Conservation (phyloP, 768 basidiomycete species). For the Podaxis carcinomalis region DNA sequence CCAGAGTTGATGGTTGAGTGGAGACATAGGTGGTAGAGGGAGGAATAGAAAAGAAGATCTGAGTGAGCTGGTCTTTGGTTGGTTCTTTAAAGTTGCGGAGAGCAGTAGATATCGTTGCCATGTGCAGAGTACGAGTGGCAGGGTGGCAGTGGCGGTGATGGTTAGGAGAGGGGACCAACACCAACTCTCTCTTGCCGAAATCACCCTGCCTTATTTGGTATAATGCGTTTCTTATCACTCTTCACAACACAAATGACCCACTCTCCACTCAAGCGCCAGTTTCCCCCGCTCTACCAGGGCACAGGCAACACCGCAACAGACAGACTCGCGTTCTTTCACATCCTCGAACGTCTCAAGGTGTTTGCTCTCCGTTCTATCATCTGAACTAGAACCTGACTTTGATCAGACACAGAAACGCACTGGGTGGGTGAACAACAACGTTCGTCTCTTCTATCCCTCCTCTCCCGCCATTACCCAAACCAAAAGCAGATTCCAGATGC, state of each 20-base stretch:
- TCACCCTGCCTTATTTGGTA: slow-evolving; percentile 2
- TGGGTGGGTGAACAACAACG: slow-evolving; percentile 88
- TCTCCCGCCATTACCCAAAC: not conserved
- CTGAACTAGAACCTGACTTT: not conserved
- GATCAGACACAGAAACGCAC: slow-evolving; percentile 89
- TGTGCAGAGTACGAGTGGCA: slow-evolving; percentile 19
- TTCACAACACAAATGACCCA: not conserved
- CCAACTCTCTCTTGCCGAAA: not conserved
- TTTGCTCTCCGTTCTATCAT: not conserved
- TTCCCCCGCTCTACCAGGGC: slow-evolving; percentile 55
- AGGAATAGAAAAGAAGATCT: slow-evolving; percentile 86
- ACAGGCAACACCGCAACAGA: slow-evolving; percentile 56
- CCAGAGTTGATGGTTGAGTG: slow-evolving; percentile 18
- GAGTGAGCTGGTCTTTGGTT: slow-evolving; percentile 78
- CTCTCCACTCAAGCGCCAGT: slow-evolving; percentile 32
- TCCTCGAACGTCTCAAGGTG: slow-evolving; percentile 87
- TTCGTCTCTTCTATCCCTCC: slow-evolving; percentile 24
- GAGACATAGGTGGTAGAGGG: slow-evolving; percentile 21
- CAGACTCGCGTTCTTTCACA: slow-evolving; percentile 85
- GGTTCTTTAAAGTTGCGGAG: slow-evolving; percentile 92
- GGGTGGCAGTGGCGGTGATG: no score
- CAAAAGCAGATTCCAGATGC: slow-evolving; percentile 64
- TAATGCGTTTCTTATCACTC: not conserved
- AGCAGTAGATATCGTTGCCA: slow-evolving; percentile 84
- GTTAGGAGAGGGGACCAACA: not conserved